Evolutionary conservation across 2,329 filamentous ascomycete species (phyloP).

Genomic region (Arachnopeziza araneosa): DNA sequence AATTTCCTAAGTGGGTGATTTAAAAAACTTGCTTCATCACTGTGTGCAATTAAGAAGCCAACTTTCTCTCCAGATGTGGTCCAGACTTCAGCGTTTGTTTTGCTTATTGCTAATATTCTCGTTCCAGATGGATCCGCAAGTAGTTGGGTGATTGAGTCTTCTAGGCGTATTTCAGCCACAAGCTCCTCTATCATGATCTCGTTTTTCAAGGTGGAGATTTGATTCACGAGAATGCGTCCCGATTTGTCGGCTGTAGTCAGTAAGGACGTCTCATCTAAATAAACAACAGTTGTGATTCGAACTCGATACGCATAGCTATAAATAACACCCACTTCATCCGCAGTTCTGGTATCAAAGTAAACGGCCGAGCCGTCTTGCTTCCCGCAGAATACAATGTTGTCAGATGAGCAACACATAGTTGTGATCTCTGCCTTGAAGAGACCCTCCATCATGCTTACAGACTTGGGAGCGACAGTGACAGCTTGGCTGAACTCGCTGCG

Average conservation of each 20-base stretch:
- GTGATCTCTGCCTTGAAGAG: constrained; percentile 21
- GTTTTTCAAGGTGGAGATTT: constrained; percentile 4
- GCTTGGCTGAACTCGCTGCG: constrained; percentile 9
- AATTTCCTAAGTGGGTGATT: no score
- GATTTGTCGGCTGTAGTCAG: constrained; percentile 28
- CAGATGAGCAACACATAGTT: constrained; percentile 5
- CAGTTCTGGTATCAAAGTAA: constrained; percentile 18
- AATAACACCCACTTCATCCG: constrained; percentile 11
- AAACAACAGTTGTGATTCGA: constrained; percentile 18
- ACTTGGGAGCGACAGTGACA: neutral
- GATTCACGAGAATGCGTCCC: constrained; percentile 22
- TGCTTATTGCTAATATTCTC: neutral
- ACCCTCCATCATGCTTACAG: constrained; percentile 11
- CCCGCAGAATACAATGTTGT: constrained; percentile 22
- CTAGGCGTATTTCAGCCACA: neutral
- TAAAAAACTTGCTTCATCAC: neutral
- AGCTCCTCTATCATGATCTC: no score
- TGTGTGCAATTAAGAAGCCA: neutral
- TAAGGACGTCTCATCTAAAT: constrained; percentile 15
- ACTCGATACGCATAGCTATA: constrained; percentile 22
- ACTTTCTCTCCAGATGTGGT: neutral
- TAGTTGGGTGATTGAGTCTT: neutral
- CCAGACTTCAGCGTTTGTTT: neutral
- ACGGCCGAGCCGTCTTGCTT: constrained; percentile 25
- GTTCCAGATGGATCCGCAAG: neutral